phyloP scores from a whole-genome alignment of 2,329 filamentous ascomycete species.

The Trichoderma arundinaceum region DNA sequence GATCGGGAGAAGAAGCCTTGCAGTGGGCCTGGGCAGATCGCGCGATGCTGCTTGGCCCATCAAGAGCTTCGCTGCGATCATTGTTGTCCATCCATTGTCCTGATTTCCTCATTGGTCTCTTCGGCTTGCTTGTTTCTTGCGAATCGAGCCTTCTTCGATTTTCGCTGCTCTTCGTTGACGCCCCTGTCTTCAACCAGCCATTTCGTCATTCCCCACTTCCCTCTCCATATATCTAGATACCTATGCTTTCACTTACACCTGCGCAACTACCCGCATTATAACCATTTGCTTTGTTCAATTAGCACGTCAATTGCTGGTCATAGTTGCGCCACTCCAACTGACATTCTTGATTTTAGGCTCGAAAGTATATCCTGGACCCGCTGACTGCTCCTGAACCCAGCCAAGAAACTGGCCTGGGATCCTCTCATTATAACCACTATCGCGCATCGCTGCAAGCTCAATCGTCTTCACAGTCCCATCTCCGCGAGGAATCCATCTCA shows the following conservation, averaged over 20 bases:
- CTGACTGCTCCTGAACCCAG: slow-evolving; percentile 70
- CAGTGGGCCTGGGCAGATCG: slow-evolving; percentile 13
- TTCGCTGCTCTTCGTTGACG: background rate
- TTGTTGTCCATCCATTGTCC: background rate
- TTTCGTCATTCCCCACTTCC: slow-evolving; percentile 27
- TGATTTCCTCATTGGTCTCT: background rate
- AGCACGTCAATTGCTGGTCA: background rate
- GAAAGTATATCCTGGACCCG: slow-evolving; percentile 71
- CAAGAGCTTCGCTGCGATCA: background rate
- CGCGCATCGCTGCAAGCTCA: slow-evolving; percentile 32
- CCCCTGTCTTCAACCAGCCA: background rate
- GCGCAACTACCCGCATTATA: too few relatives aligned
- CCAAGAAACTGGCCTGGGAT: slow-evolving; percentile 69
- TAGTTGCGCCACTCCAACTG: background rate
- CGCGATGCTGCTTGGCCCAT: background rate
- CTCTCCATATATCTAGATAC: background rate
- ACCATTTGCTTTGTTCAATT: background rate
- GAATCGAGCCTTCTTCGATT: background rate
- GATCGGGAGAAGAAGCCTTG: slow-evolving; percentile 2
- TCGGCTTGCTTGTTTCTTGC: background rate
- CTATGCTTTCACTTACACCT: background rate
- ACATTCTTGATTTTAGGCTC: slow-evolving; percentile 55
- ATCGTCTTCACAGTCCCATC: slow-evolving; percentile 1
- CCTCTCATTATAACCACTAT: slow-evolving; percentile 55
- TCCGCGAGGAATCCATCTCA: background rate